Evolutionary conservation across 306 rosid genomes (phyloP).

Genomic region (Quercus parvula): DNA sequence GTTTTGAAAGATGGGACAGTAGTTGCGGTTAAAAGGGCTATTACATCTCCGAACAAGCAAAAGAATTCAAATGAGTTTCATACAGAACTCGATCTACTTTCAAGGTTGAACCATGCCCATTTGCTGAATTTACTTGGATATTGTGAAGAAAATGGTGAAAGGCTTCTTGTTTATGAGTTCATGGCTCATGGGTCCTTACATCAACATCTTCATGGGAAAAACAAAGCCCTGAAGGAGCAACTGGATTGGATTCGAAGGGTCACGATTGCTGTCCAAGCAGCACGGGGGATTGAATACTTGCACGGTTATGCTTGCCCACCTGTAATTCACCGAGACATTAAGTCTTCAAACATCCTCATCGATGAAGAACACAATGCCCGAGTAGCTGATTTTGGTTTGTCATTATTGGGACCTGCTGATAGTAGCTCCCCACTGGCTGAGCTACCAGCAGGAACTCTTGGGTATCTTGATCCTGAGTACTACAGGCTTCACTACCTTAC

Average conservation of each 20-base stretch:
- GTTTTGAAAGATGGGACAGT: conserved; percentile 74
- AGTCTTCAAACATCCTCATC: conserved; percentile 91
- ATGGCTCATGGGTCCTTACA: conserved; percentile 92
- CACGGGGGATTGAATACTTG: conserved; percentile 82
- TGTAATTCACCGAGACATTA: conserved; percentile 83
- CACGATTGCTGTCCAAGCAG: conserved; percentile 93
- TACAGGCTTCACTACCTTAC: conserved; percentile 96
- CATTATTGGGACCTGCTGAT: conserved; percentile 77
- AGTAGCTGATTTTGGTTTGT: conserved; percentile 90
- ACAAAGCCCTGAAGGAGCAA: conserved; percentile 61
- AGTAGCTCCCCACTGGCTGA: conserved; percentile 88
- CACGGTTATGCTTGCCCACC: conserved; percentile 95
- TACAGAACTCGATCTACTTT: conserved; percentile 81
- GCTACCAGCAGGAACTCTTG: conserved; percentile 92
- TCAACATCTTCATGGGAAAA: conserved; percentile 80
- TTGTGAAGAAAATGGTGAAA: conserved; percentile 85
- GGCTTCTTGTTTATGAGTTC: conserved; percentile 91
- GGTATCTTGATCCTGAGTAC: conserved; percentile 97
- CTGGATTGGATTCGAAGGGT: conserved; percentile 88
- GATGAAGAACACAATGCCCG: conserved; percentile 97
- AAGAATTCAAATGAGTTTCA: conserved; percentile 84
- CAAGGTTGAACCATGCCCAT: conserved; percentile 86
- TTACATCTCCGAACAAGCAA: conserved; percentile 69
- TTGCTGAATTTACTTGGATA: conserved; percentile 82
- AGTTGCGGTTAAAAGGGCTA: conserved; percentile 85